Conservation (phyloP, 2,329 filamentous ascomycete genomes). For the Acephala macrosclerotiorum region DNA sequence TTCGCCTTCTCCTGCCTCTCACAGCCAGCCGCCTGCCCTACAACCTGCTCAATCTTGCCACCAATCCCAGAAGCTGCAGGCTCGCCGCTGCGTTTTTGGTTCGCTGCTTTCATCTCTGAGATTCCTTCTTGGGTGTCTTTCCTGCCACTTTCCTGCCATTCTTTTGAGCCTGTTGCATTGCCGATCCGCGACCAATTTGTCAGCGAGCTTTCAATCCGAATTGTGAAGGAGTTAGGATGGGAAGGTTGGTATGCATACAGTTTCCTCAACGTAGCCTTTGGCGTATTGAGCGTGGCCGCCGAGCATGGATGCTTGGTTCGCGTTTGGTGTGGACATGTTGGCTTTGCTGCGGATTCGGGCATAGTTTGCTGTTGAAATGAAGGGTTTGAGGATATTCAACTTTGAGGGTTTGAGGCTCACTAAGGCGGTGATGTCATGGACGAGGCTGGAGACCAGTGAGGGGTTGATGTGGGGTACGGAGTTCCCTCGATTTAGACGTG, state of each 20-base stretch:
- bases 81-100: conserved; percentile 18
- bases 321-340: conserved; percentile 26
- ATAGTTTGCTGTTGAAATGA: too few species aligned
- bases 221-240: not conserved
- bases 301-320: conserved; percentile 61
- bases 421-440: too few species aligned
- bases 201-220: too few species aligned
- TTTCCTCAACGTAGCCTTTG: conserved; percentile 70
- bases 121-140: conserved; percentile 69
- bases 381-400: too few species aligned
- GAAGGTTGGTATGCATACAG: conserved; percentile 15
- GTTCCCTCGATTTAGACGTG: too few species aligned
- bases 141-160: conserved; percentile 70
- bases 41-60: conserved; percentile 69
- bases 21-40: conserved; percentile 69
- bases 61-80: conserved; percentile 33
- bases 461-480: too few species aligned
- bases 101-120: conserved; percentile 56
- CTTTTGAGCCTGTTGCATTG: conserved; percentile 64
- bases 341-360: not conserved
- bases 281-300: conserved; percentile 71
- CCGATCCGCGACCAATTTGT: too few species aligned
- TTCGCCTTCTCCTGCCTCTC: conserved; percentile 53
- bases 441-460: too few species aligned
- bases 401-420: not conserved